Conservation (phyloP, 768 basidiomycete genomes). For the Phanerodontia chrysosporium region DNA sequence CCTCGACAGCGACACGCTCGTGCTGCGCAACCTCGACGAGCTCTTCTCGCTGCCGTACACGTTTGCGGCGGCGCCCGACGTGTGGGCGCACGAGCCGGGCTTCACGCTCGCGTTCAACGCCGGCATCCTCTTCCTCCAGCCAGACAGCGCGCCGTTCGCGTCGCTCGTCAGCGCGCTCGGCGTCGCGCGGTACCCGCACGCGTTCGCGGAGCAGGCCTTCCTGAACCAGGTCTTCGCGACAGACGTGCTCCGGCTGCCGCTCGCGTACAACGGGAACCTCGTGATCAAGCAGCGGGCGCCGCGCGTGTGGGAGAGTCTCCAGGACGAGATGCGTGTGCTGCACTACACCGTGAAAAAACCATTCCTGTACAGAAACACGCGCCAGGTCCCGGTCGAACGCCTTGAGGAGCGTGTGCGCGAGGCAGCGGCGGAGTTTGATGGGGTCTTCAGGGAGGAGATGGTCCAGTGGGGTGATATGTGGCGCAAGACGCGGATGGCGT, state of each 20-base stretch:
- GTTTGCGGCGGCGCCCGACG: conserved; percentile 40
- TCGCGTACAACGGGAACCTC: conserved; percentile 39
- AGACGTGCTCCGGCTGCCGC: conserved; percentile 32
- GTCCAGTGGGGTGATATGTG: neutral
- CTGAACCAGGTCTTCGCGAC: conserved; percentile 36
- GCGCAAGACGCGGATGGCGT: neutral
- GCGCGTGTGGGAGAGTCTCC: conserved; percentile 30
- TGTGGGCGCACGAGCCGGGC: conserved; percentile 29
- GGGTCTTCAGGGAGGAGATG: neutral
- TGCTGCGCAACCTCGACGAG: conserved; percentile 38
- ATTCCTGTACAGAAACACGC: neutral
- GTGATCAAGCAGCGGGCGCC: conserved; percentile 32
- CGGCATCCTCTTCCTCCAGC: conserved; percentile 33
- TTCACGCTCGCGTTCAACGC: conserved; percentile 37
- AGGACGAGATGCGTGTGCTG: conserved; percentile 30
- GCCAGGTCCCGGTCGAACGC: neutral
- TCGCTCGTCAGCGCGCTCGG: conserved; percentile 28
- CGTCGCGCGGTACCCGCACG: conserved; percentile 26
- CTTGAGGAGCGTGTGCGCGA: neutral
- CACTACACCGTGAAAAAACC: conserved; percentile 37
- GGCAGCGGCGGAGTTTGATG: neutral
- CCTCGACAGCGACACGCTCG: conserved; percentile 40
- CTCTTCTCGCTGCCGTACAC: conserved; percentile 38
- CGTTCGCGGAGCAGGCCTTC: conserved; percentile 39
- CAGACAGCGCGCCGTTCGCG: conserved; percentile 24